These are phyloP conservation scores for Vanderwaltozyma polyspora DNA, from an alignment of 805 yeast genomes.

Conservation along the genomic window DNA sequence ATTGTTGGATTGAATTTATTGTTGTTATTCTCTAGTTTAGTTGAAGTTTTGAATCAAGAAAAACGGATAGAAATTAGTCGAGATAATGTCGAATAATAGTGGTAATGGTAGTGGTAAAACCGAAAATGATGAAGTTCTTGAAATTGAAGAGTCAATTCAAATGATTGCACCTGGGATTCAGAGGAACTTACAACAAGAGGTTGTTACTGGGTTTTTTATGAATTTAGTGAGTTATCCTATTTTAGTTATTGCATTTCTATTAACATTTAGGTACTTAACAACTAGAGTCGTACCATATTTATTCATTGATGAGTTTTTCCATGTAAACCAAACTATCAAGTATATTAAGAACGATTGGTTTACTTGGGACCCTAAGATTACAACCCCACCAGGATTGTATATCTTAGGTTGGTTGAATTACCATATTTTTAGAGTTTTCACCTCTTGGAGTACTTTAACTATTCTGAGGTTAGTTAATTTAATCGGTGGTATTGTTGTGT, in stretches of 20 bases:
- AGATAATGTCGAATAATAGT: too few species aligned
- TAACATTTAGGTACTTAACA: conserved; percentile 22
- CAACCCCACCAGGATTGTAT: conserved; percentile 95
- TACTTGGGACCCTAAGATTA: conserved; percentile 81
- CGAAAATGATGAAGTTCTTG: not conserved
- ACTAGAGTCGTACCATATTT: conserved; percentile 22
- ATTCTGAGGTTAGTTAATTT: conserved; percentile 50
- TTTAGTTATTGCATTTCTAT: conserved; percentile 16
- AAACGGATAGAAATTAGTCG: too few species aligned
- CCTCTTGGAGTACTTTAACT: conserved; percentile 22
- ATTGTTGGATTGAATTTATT: too few species aligned
- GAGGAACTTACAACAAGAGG: conserved; percentile 22
- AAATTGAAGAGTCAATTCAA: conserved; percentile 7
- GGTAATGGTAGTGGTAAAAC: not conserved
- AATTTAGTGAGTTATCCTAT: conserved; percentile 28
- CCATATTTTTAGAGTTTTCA: conserved; percentile 16
- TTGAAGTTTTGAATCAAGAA: too few species aligned
- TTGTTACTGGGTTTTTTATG: conserved; percentile 20
- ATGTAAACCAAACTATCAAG: conserved; percentile 62
- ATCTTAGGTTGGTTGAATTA: conserved; percentile 32
- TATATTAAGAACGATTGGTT: conserved; percentile 51
- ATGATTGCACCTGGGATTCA: conserved; percentile 20
- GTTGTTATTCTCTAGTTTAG: too few species aligned
- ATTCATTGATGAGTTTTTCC: conserved; percentile 66
- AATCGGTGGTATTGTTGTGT: conserved; percentile 46